Percentiles rank a stretch among this genome's conserved stretches.
Evolutionary conservation across 495 filamentous ascomycete genomes (phyloP).

Genomic region (Aspergillus nidulans): DNA sequence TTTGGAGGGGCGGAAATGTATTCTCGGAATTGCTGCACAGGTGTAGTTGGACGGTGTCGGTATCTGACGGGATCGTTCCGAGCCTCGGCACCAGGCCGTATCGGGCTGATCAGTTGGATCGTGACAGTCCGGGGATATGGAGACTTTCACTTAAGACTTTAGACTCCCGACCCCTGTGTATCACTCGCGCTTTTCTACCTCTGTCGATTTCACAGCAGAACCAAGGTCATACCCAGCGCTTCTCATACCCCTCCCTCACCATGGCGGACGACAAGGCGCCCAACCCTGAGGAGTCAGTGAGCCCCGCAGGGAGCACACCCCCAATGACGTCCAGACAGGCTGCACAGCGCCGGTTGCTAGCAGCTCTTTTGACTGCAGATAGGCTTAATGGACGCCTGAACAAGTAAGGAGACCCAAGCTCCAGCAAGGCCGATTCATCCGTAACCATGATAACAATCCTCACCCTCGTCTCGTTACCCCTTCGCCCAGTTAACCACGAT

Average conservation of each 20-base stretch:
- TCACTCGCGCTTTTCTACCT: background rate
- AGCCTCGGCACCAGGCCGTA: conserved; percentile 18
- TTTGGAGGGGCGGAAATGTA: background rate
- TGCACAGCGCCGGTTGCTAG: conserved; percentile 26
- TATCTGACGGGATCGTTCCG: conserved; percentile 5
- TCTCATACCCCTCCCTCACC: conserved; percentile 1
- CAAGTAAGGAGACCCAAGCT: conserved; percentile 22
- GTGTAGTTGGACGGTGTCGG: background rate
- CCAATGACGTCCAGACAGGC: conserved; percentile 8
- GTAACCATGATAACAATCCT: background rate
- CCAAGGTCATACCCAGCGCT: background rate
- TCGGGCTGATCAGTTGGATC: conserved; percentile 1
- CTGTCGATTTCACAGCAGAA: conserved; percentile 7
- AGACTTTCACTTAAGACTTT: background rate
- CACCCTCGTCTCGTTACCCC: background rate
- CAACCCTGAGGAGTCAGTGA: conserved; percentile 20
- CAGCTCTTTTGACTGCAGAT: conserved; percentile 31
- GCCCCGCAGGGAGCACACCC: conserved; percentile 18
- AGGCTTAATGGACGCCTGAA: conserved; percentile 33
- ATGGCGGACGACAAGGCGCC: conserved; percentile 2
- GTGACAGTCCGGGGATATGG: conserved; percentile 1
- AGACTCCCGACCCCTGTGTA: conserved; percentile 7
- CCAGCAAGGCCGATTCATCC: background rate
- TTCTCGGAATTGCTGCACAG: background rate
- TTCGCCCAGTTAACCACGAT: conserved; percentile 9